phyloP scores from a whole-genome alignment of 2,329 filamentous ascomycete genomes.

The Aureobasidium sp. region DNA sequence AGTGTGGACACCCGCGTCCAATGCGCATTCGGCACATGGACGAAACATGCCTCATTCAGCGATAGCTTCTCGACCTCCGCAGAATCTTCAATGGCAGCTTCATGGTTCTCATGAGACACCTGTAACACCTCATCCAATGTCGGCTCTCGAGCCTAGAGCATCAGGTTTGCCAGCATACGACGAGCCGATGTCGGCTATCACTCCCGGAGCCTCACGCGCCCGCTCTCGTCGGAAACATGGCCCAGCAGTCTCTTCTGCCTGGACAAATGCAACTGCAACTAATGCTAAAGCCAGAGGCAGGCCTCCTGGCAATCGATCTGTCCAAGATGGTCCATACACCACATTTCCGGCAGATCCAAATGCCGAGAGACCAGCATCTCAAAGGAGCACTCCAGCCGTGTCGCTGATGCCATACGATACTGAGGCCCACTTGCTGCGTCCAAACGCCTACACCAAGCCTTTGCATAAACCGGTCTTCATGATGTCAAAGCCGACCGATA shows the following conservation, averaged over 20 bases:
- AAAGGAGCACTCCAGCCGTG: conserved; percentile 6
- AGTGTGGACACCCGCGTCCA: conserved; percentile 40
- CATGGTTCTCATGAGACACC: conserved; percentile 23
- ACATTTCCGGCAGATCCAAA: conserved; percentile 59
- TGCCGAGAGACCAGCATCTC: conserved; percentile 4
- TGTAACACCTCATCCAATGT: conserved; percentile 62
- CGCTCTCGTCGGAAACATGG: conserved; percentile 62
- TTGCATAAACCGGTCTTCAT: conserved; percentile 19
- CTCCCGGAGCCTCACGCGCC: conserved; percentile 49
- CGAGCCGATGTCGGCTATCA: conserved; percentile 69
- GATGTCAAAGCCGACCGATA: conserved; percentile 3
- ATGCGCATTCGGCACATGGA: conserved; percentile 33
- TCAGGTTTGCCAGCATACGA: conserved; percentile 39
- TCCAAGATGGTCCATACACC: conserved; percentile 60
- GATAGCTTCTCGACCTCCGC: conserved; percentile 34
- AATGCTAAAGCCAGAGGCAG: conserved; percentile 67
- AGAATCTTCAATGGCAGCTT: conserved; percentile 32
- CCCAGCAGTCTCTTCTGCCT: conserved; percentile 83
- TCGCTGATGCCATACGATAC: conserved; percentile 5
- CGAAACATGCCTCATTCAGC: conserved; percentile 36
- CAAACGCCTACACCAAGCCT: conserved; percentile 24
- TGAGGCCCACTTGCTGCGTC: conserved; percentile 28
- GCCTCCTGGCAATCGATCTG: conserved; percentile 66
- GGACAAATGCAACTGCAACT: conserved; percentile 60
- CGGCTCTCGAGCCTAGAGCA: conserved; percentile 65